phyloP scores from a whole-genome alignment of 768 basidiomycete species.

The Rhodotorula graminis region DNA sequence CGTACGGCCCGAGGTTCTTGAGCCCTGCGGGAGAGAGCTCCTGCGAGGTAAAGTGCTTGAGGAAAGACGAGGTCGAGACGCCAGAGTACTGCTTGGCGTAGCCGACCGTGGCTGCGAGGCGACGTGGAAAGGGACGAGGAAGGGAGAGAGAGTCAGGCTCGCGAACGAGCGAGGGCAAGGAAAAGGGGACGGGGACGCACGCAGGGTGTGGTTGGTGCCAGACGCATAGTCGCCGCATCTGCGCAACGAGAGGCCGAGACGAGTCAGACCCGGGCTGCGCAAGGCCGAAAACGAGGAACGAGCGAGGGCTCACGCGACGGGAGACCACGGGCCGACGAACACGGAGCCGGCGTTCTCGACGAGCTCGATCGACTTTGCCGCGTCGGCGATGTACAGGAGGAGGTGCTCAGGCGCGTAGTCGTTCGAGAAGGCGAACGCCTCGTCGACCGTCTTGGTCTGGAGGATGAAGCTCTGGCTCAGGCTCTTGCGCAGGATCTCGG shows the following conservation, averaged over 20 bases:
- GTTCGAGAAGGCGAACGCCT: conserved; percentile 85
- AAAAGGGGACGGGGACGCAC: conserved; percentile 57
- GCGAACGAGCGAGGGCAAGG: no score
- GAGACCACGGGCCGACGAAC: conserved; percentile 90
- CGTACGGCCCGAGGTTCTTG: conserved; percentile 68
- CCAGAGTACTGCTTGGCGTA: conserved; percentile 98
- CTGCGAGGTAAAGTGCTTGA: conserved; percentile 97
- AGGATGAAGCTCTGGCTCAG: conserved; percentile 88
- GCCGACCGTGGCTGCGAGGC: conserved; percentile 19
- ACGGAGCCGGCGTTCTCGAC: conserved; percentile 94
- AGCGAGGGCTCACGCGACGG: conserved; percentile 66
- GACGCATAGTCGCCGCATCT: conserved; percentile 99
- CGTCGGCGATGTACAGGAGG: conserved; percentile 77
- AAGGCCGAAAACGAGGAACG: neutral
- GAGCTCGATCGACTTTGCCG: conserved; percentile 58
- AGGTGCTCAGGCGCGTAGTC: conserved; percentile 98
- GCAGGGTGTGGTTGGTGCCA: conserved; percentile 96
- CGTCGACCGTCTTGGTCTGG: conserved; percentile 59
- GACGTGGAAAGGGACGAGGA: neutral
- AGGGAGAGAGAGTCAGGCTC: no score
- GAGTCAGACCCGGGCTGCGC: neutral
- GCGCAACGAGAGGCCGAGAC: neutral
- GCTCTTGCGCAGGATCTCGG: conserved; percentile 83
- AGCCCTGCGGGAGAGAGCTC: conserved; percentile 78
- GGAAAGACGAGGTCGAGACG: conserved; percentile 94